These are phyloP conservation scores for Myriosclerotinia scirpicola DNA, from an alignment of 2,329 filamentous ascomycete species.

Conservation along the genomic window DNA sequence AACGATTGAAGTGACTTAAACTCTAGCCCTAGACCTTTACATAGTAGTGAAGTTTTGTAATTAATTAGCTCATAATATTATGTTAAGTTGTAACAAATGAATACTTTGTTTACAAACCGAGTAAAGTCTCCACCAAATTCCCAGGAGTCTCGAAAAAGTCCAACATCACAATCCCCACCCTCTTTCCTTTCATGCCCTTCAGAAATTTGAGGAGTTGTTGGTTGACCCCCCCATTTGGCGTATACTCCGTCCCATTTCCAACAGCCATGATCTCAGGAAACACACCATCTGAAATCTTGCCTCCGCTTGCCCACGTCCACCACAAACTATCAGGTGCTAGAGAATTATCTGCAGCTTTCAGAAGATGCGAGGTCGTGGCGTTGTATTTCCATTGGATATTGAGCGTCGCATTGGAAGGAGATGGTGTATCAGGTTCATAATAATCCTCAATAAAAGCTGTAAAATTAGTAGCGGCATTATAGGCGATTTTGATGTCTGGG, in stretches of 20 bases:
- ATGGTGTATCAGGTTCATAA: slow-evolving; percentile 44
- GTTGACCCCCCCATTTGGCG: slow-evolving; percentile 48
- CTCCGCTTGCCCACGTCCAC: slow-evolving; percentile 50
- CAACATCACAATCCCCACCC: slow-evolving; percentile 53
- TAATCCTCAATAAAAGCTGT: slow-evolving; percentile 53
- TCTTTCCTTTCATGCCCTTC: slow-evolving; percentile 43
- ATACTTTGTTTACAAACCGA: slow-evolving; percentile 31
- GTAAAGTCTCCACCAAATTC: slow-evolving; percentile 45
- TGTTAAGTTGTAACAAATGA: background rate
- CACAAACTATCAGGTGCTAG: slow-evolving; percentile 44
- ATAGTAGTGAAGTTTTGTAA: background rate
- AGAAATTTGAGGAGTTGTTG: slow-evolving; percentile 45
- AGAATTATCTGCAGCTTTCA: slow-evolving; percentile 41
- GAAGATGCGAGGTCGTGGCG: slow-evolving; percentile 45
- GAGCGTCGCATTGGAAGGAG: slow-evolving; percentile 39
- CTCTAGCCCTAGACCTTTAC: too few species aligned
- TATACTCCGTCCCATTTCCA: slow-evolving; percentile 44
- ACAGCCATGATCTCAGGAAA: slow-evolving; percentile 50
- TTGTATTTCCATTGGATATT: slow-evolving; percentile 49
- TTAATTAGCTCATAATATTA: background rate
- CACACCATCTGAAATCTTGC: slow-evolving; percentile 44
- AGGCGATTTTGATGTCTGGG: slow-evolving; percentile 45
- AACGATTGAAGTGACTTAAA: too few species aligned
- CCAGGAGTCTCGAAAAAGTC: slow-evolving; percentile 51
- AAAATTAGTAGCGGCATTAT: slow-evolving; percentile 42